Percentiles rank a stretch among this genome's conserved stretches.
These are phyloP conservation scores for Marasmius tenuissimus DNA, from an alignment of 1,284 basidiomycete genomes.

Conservation along the genomic window DNA sequence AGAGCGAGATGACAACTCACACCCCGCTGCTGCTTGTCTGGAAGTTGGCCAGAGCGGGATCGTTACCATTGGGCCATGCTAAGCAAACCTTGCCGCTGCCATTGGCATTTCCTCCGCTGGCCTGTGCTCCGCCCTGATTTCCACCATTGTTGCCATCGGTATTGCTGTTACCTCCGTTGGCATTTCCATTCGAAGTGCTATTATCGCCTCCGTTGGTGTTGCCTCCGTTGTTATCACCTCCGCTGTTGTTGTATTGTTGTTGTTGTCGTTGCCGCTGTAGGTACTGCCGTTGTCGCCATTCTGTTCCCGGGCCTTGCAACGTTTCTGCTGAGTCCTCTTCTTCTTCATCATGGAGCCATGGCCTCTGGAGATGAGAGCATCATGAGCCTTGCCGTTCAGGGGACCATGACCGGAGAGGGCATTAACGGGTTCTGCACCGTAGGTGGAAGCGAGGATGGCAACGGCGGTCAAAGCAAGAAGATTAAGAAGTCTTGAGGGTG, in stretches of 20 bases:
- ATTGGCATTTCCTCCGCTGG: neutral
- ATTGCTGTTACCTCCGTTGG: neutral
- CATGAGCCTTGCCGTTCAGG: slow-evolving; percentile 26
- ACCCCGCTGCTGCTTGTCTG: slow-evolving; percentile 40
- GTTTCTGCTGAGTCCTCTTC: slow-evolving; percentile 45
- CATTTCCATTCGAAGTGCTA: neutral
- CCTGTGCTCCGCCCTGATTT: slow-evolving; percentile 1
- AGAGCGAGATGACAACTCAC: slow-evolving; percentile 34
- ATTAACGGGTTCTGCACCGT: slow-evolving; percentile 42
- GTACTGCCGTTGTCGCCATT: neutral
- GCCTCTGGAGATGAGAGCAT: slow-evolving; percentile 26
- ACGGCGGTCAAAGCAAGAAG: slow-evolving; percentile 59
- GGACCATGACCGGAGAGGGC: slow-evolving; percentile 49
- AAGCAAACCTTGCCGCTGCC: slow-evolving; percentile 51
- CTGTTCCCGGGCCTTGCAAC: slow-evolving; percentile 53
- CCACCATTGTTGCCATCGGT: neutral
- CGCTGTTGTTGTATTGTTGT: neutral
- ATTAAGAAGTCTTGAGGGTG: slow-evolving; percentile 50
- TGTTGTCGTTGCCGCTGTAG: neutral
- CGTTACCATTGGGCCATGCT: slow-evolving; percentile 62
- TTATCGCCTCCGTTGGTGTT: neutral
- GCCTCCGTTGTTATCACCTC: neutral
- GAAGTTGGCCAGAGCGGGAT: slow-evolving; percentile 45
- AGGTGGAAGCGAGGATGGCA: slow-evolving; percentile 54
- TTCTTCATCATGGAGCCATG: slow-evolving; percentile 50